Base-by-base conservation (phyloP, 2,329 filamentous ascomycete genomes). In the Colletotrichum somersetense region DNA sequence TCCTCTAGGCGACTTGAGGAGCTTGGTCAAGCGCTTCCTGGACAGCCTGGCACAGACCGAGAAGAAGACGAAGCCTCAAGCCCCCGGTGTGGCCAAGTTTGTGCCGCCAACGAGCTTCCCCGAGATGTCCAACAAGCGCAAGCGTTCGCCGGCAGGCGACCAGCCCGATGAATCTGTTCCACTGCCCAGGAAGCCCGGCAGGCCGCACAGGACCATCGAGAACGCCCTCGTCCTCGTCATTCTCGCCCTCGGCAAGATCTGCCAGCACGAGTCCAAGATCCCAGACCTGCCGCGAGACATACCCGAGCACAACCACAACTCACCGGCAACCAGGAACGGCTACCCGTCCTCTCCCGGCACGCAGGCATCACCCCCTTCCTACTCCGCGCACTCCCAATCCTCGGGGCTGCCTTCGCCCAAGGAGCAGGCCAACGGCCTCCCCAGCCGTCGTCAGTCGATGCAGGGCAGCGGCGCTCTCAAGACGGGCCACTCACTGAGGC, bases 161-260 rank as follows among this genome's bases (percentile, higher is more conserved):
- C 66, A 72, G 67, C 35, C 65, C 14, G 58, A 65, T 16, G 71
- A 70, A 8, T 50, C 67, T 4, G 50, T 40, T 5, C 71, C 55
- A 0, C 26, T 40, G 1, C 55, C 70, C 2, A 64, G 73, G 44
- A 87, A 86, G 75, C 81, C 83, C 8, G 84, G 85, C 3, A 84
- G 84, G 67, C 89, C 89, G 3, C 88, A 87, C 75, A 86, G 91
- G 64, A 94, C 92, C 10, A 90, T 96, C 20, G 88, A 91, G 65
- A 97, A 93, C 75, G 95, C 95, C 0, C 87, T 98, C 50, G 89
- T 98, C 1, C 86, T 98, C 2, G 86, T 96, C 5, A 90, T 97
- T 1, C 86, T 98, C 66, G 96, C 96, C 0, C 84, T 99, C 7
- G 96, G 96, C 23, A 95, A 94, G 77, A 92, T 98, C 16, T 96